Evolutionary conservation across 805 yeast species (phyloP), one percentile per base, ranked within the genome.

Genomic region (Yueomyces sinensis): DNA sequence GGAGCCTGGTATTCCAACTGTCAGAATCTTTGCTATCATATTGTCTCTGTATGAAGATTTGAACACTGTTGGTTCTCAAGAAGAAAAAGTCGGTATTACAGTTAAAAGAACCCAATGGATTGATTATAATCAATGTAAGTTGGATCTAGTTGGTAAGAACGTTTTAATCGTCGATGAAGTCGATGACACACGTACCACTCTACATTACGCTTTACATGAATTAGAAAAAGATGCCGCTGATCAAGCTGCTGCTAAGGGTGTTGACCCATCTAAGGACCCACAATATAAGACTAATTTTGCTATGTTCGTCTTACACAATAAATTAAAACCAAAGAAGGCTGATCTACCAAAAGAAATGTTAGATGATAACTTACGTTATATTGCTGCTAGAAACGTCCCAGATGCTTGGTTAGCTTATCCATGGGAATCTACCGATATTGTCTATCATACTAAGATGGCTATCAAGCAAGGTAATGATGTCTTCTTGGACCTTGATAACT

Each of bases 21-120:
- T 86, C 40, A 78, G 94, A 50, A 84, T 89, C 51, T 89, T 87
- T 75, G 96, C 98, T 32, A 83, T 89, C 46, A 93, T 91, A 24
- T 68, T 89, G 45, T 84, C 96, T 1, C 67, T 89, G 36, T 89
- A 89, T 56, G 98, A 89, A 62, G 91, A 81, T 47, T 56, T 82
- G 36, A 75, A 70, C 31, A 66, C 80, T 18, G 67, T 65, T 20
- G 78, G 79, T 9, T 63, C 74, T 13, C 62, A 59, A 17, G 70
- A 59, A 20, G 89, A 77, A 48, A 46, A 55, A 16, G 64, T 64
- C n/a, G 87, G 89, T 36, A 70, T 74, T 24, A 63, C 70, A 41
- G 89, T 81, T 25, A 72, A 75, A 31, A 70, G 91, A 60, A 75
- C 83, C 30, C 93, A 81, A 57, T 81, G 93, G 93, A 73, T 81